Evolutionary conservation across 768 basidiomycete genomes (phyloP).

Genomic region (Tylopilus vinaceipallidus): DNA sequence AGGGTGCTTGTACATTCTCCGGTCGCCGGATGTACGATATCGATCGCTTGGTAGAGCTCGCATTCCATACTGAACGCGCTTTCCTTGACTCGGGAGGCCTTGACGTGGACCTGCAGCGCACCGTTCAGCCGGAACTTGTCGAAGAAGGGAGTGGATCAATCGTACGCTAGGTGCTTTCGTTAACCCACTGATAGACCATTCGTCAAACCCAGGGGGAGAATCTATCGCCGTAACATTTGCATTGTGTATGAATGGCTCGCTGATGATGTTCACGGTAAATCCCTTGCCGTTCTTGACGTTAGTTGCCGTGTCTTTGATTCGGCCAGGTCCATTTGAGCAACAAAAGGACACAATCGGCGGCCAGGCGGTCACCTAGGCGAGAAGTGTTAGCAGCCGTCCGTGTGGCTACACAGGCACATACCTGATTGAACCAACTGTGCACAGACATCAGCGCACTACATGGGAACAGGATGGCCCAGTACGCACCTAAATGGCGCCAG

Average conservation of each 20-base stretch:
- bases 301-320: conserved; percentile 42
- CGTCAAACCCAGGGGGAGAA: conserved; percentile 36
- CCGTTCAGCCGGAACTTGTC: not conserved
- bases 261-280: conserved; percentile 59
- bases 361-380: conserved; percentile 16
- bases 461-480: not conserved
- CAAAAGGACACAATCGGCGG: conserved; percentile 40
- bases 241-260: conserved; percentile 43
- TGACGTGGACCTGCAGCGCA: conserved; percentile 33
- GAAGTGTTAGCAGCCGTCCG: not conserved
- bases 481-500: conserved; percentile 43
- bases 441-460: not conserved
- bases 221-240: conserved; percentile 40
- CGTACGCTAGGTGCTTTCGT: conserved; percentile 33
- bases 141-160: not conserved
- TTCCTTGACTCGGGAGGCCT: conserved; percentile 41
- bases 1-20: conserved; percentile 30
- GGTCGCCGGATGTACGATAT: conserved; percentile 35
- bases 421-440: conserved; percentile 31
- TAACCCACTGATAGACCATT: conserved; percentile 43
- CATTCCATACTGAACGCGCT: conserved; percentile 51
- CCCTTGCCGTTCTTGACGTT: conserved; percentile 47
- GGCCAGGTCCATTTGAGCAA: conserved; percentile 13
- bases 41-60: conserved; percentile 33
- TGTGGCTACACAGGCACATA: not conserved